Percentiles rank a stretch among this genome's conserved stretches.
These are phyloP conservation scores for Hymenoscyphus albidus DNA, from an alignment of 2,329 filamentous ascomycete genomes.

Conservation along the genomic window DNA sequence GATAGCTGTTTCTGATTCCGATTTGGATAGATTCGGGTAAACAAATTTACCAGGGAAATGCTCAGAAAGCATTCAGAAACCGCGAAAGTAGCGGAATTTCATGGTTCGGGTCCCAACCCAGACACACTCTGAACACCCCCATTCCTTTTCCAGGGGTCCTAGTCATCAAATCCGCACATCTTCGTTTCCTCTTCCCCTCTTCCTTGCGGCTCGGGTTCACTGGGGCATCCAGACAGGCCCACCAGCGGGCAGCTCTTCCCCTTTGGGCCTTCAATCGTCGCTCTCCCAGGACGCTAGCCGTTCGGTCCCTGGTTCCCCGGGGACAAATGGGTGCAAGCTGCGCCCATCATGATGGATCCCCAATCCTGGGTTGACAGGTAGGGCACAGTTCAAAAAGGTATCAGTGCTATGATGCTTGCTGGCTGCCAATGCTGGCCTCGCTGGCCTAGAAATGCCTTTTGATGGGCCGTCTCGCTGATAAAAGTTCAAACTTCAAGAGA, in stretches of 20 bases:
- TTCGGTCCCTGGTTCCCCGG: background rate
- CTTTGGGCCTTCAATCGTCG: background rate
- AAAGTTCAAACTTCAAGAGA: background rate
- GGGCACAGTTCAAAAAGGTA: background rate
- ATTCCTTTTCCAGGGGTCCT: background rate
- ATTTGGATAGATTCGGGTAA: background rate
- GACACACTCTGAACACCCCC: background rate
- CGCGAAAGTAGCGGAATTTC: background rate
- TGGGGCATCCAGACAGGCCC: background rate
- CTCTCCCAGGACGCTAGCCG: constrained; percentile 1
- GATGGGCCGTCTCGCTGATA: background rate
- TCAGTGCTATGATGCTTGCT: constrained; percentile 3
- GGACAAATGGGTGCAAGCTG: background rate
- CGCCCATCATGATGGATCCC: constrained; percentile 5
- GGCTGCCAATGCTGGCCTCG: background rate
- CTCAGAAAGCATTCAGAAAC: background rate
- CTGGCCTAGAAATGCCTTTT: constrained; percentile 4
- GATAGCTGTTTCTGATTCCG: background rate
- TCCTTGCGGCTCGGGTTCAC: background rate
- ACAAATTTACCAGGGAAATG: background rate
- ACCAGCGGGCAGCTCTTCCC: background rate
- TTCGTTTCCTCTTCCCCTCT: background rate
- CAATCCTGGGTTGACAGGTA: constrained; percentile 3
- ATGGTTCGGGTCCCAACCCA: background rate
- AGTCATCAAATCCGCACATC: background rate